Conservation (phyloP, 768 basidiomycete genomes). For the Suillus luteus region DNA sequence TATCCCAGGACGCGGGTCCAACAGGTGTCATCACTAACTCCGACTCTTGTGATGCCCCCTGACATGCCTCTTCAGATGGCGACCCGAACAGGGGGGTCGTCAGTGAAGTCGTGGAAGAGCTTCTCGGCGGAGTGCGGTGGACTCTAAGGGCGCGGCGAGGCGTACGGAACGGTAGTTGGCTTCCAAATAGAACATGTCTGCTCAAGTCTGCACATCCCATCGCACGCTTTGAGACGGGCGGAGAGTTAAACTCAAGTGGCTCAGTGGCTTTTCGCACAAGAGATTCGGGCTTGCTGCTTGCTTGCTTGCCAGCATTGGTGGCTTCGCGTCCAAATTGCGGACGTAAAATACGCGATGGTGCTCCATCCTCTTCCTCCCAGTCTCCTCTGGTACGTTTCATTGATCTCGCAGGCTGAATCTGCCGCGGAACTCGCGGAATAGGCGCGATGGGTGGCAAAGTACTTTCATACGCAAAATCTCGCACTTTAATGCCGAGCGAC, state of each 20-base stretch:
- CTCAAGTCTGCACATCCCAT: conserved; percentile 12
- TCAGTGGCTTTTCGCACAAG: conserved; percentile 38
- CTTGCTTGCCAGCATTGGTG: neutral
- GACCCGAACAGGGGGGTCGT: conserved; percentile 29
- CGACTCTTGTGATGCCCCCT: conserved; percentile 43
- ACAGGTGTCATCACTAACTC: conserved; percentile 53
- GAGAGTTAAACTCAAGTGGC: conserved; percentile 26
- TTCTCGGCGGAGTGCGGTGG: conserved; percentile 9
- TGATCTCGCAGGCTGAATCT: conserved; percentile 45
- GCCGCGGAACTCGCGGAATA: conserved; percentile 48
- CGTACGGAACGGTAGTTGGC: conserved; percentile 13
- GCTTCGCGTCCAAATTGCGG: conserved; percentile 19
- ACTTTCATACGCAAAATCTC: conserved; percentile 72
- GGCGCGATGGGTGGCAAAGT: conserved; percentile 61
- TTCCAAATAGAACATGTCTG: conserved; percentile 7
- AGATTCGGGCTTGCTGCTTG: conserved; percentile 26
- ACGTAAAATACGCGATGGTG: conserved; percentile 19
- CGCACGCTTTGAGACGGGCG: conserved; percentile 2
- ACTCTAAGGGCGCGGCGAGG: conserved; percentile 1
- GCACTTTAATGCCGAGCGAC: conserved; percentile 43
- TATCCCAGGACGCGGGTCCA: conserved; percentile 33
- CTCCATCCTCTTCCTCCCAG: conserved; percentile 32
- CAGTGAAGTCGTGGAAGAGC: conserved; percentile 24
- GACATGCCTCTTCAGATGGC: conserved; percentile 24
- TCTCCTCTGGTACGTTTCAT: conserved; percentile 42